Conservation (phyloP, 2,329 filamentous ascomycete species). For the Exophiala aquamarina region DNA sequence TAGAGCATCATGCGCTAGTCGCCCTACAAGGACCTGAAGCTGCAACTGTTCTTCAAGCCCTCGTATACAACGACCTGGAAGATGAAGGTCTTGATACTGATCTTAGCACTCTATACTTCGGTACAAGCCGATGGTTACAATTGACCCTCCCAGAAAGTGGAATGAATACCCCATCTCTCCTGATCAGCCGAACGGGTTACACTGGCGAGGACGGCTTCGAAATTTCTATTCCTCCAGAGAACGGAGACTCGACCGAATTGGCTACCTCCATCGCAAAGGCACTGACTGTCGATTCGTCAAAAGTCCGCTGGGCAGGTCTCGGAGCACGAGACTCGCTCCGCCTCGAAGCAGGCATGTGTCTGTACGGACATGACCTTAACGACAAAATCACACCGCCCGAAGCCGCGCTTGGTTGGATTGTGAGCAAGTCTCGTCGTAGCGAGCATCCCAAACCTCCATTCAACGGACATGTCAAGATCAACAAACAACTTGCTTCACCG, state of each 20-base stretch:
- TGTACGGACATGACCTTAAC: constrained; percentile 98
- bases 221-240: constrained; percentile 74
- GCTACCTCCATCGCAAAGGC: constrained; percentile 61
- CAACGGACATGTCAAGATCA: constrained; percentile 76
- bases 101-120: constrained; percentile 76
- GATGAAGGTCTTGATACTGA: constrained; percentile 44
- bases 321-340: constrained; percentile 89
- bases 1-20: constrained; percentile 74
- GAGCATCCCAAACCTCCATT: constrained; percentile 62
- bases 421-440: constrained; percentile 73
- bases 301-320: constrained; percentile 79
- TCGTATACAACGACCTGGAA: constrained; percentile 55
- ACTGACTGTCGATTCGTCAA: constrained; percentile 64
- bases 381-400: constrained; percentile 71
- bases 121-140: constrained; percentile 66
- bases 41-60: constrained; percentile 64
- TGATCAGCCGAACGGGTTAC: constrained; percentile 89
- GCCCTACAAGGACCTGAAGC: constrained; percentile 86
- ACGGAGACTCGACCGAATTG: constrained; percentile 53
- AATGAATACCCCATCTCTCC: constrained; percentile 53
- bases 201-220: constrained; percentile 99
- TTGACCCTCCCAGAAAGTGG: constrained; percentile 61
- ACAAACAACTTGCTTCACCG: constrained; percentile 64
- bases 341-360: constrained; percentile 95
- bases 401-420: constrained; percentile 73